Base-by-base conservation (phyloP, 371 early-diverging fungal genomes). In the Rhizopus sp. region DNA sequence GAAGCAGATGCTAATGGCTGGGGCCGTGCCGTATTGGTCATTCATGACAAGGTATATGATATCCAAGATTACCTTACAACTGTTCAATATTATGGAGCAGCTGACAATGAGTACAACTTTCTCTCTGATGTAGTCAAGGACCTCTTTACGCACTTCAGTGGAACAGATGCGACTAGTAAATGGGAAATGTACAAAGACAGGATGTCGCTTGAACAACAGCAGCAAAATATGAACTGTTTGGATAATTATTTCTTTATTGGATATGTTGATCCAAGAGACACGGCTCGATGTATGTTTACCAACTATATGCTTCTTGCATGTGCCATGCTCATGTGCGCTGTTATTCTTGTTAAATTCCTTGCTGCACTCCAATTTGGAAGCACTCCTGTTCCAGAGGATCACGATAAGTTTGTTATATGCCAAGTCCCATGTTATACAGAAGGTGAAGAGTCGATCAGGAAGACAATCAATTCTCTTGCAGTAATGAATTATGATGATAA, bases 341-440 rank as follows among this genome's bases (percentile, higher is more conserved):
- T 94, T 10, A 91, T 94, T 38, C 78, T 86, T 34, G 80, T 96
- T 68, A 96, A 96, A 78, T 93, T 93, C 53, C 75, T 95, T 62
- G 90, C 95, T 1, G 95, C 97, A 0, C 72, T 96, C 64, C 95
- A 93, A 60, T 84, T 96, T 53, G 92, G 93, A 13, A 72, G 78
- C 51, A 64, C 73, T 33, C 82, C 85, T 15, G 82, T 83, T 40
- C 95, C 94, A 4, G 95, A 95, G 66, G 90, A 89, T 53, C 88
- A 89, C 56, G 89, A 91, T 74, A 87, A 90, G 59, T 97, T 95
- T 62, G 89, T 91, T 30, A 88, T 96, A 52, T 81, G 90, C 58
- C 90, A 95, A 67, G 91, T 90, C 12, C 97, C 99, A n/a, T 98
- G 98, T 77, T 99, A 98, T 78, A 96, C 98, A 2, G 99, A 99